These are phyloP conservation scores for Zarea fungicola DNA, from an alignment of 2,329 filamentous ascomycete genomes.

Conservation along the genomic window DNA sequence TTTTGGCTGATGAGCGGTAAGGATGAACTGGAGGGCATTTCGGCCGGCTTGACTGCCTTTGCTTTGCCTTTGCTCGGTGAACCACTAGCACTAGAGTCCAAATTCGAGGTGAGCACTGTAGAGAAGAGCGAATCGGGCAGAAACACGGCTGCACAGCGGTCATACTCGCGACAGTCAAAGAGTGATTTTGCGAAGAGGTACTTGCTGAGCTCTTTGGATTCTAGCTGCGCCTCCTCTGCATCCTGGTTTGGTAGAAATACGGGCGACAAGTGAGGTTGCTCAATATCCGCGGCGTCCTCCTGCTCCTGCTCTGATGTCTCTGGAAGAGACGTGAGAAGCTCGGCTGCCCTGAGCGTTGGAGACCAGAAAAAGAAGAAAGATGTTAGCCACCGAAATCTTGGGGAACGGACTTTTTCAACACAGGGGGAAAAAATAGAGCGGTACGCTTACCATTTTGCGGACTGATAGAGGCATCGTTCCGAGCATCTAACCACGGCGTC, in stretches of 20 bases:
- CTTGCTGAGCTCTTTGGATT: constrained; percentile 72
- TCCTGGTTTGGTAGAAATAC: constrained; percentile 57
- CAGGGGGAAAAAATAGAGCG: not conserved
- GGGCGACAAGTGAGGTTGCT: constrained; percentile 36
- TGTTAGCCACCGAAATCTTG: not conserved
- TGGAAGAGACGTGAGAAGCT: constrained; percentile 80
- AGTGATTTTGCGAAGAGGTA: constrained; percentile 90
- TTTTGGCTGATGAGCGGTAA: constrained; percentile 73
- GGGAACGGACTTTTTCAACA: not conserved
- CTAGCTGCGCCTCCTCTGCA: constrained; percentile 66
- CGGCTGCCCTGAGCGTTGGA: constrained; percentile 72
- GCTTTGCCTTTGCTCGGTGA: constrained; percentile 60
- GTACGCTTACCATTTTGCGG: constrained; percentile 76
- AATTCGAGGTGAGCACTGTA: constrained; percentile 51
- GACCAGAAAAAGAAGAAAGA: constrained; percentile 2
- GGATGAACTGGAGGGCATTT: constrained; percentile 19
- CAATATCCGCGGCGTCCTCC: constrained; percentile 24
- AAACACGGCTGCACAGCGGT: constrained; percentile 86
- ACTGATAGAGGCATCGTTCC: constrained; percentile 91
- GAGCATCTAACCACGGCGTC: constrained; percentile 87
- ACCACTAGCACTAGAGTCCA: constrained; percentile 31
- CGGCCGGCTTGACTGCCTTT: constrained; percentile 22
- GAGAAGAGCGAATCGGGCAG: constrained; percentile 75
- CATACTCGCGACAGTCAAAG: constrained; percentile 92
- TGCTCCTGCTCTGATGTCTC: constrained; percentile 54